Conservation (phyloP, 768 basidiomycete species). For the Tylopilus cervinicoccineus region DNA sequence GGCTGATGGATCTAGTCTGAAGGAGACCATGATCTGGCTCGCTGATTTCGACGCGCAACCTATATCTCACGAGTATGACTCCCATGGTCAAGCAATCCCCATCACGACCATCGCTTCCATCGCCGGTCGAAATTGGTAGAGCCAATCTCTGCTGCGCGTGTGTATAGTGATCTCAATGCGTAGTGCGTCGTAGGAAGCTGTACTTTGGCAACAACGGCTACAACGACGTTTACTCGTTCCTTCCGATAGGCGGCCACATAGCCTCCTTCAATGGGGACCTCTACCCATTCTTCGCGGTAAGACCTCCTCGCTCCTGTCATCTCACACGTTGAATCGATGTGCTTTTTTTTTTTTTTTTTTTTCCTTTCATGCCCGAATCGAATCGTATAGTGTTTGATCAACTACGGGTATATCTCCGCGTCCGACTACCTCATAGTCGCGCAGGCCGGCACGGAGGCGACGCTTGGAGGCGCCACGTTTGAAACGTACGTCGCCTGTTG, state of each 20-base stretch:
- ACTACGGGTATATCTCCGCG: conserved; percentile 40
- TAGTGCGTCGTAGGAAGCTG: conserved; percentile 40
- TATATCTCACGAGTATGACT: conserved; percentile 47
- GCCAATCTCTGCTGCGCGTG: neutral
- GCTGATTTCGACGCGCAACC: conserved; percentile 55
- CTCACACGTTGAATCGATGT: neutral
- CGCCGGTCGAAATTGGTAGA: conserved; percentile 50
- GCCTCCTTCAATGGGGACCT: conserved; percentile 52
- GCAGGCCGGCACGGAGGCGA: conserved; percentile 64
- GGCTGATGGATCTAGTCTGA: too few relatives aligned
- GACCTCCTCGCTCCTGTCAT: neutral
- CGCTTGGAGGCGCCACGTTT: conserved; percentile 51
- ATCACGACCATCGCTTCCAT: conserved; percentile 39
- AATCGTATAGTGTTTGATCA: conserved; percentile 48
- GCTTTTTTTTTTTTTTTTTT: too few relatives aligned
- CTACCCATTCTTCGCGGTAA: conserved; percentile 47
- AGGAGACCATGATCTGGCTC: conserved; percentile 65
- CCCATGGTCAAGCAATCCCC: conserved; percentile 44
- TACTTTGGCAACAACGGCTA: conserved; percentile 50
- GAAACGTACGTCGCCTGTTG: conserved; percentile 42
- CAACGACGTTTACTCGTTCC: conserved; percentile 51
- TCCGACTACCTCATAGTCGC: conserved; percentile 56
- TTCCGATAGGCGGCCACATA: conserved; percentile 35
- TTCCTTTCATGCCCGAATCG: neutral
- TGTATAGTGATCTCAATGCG: neutral